Conservation (phyloP, 257 asterid species). For the Primulina eburnea region DNA sequence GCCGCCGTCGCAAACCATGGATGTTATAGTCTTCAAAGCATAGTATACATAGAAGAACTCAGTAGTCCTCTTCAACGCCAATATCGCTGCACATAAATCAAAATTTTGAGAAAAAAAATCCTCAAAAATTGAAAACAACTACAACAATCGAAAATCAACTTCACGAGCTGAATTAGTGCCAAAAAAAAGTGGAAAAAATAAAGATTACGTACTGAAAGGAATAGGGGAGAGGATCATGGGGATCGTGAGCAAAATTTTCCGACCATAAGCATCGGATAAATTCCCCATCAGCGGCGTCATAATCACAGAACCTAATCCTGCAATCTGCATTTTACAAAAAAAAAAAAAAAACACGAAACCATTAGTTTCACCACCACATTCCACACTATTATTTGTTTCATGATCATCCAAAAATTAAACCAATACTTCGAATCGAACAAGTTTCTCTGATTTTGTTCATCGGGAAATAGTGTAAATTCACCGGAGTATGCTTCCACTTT, state of each 20-base stretch:
- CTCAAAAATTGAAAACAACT: background rate
- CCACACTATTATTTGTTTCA: background rate
- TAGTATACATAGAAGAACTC: slow-evolving; percentile 51
- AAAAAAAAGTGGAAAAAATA: background rate
- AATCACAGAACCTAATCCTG: slow-evolving; percentile 50
- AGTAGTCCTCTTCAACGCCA: slow-evolving; percentile 44
- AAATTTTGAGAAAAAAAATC: background rate
- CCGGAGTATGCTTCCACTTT: too few relatives aligned
- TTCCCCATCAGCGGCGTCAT: slow-evolving; percentile 62
- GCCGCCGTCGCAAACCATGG: slow-evolving; percentile 52
- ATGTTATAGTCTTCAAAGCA: slow-evolving; percentile 43
- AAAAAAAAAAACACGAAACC: background rate
- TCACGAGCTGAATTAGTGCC: background rate
- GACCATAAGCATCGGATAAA: slow-evolving; percentile 52
- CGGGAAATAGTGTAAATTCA: background rate
- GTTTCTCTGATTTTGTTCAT: too few relatives aligned
- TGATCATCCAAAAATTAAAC: background rate
- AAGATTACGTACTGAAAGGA: slow-evolving; percentile 37
- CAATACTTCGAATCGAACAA: background rate
- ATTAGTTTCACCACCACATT: background rate
- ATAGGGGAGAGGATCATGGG: slow-evolving; percentile 42
- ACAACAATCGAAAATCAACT: background rate
- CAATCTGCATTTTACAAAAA: slow-evolving; percentile 31
- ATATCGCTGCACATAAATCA: slow-evolving; percentile 36
- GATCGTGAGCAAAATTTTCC: slow-evolving; percentile 47